phyloP scores from a whole-genome alignment of 495 filamentous ascomycete species.

The Penicillium nucicola region DNA sequence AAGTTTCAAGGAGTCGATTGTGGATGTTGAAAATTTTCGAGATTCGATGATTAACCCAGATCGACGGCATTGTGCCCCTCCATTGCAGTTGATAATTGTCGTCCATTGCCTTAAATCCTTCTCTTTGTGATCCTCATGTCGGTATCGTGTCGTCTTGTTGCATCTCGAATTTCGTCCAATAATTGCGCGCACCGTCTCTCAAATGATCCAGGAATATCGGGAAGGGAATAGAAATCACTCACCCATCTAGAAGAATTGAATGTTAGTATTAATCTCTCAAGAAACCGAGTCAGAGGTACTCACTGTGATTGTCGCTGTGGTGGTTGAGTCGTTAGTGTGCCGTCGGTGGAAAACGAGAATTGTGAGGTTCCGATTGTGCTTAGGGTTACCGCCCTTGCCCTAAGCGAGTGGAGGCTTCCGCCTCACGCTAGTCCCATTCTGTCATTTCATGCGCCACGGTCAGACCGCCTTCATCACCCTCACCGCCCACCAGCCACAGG shows the following conservation, averaged over 20 bases:
- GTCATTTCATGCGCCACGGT: slow-evolving; percentile 3
- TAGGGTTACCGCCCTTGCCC: slow-evolving; percentile 48
- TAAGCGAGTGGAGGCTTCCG: slow-evolving; percentile 43
- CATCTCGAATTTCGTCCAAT: slow-evolving; percentile 14
- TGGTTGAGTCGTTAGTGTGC: slow-evolving; percentile 47
- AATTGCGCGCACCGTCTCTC: slow-evolving; percentile 30
- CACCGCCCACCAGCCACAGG: slow-evolving; percentile 4
- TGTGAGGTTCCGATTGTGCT: slow-evolving; percentile 43
- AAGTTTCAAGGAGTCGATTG: slow-evolving; percentile 2
- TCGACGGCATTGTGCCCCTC: slow-evolving; percentile 8
- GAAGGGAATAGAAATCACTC: slow-evolving; percentile 35
- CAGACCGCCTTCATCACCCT: neutral
- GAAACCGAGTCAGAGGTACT: slow-evolving; percentile 25
- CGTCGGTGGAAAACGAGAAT: slow-evolving; percentile 43
- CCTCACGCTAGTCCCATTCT: slow-evolving; percentile 22
- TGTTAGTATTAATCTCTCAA: slow-evolving; percentile 29
- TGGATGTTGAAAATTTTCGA: slow-evolving; percentile 22
- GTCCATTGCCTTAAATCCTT: neutral
- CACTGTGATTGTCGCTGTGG: slow-evolving; percentile 56
- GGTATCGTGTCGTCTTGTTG: slow-evolving; percentile 9
- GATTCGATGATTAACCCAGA: slow-evolving; percentile 3
- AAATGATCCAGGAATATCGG: slow-evolving; percentile 20
- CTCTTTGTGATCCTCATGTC: neutral
- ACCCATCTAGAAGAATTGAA: slow-evolving; percentile 50
- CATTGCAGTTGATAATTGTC: neutral